phyloP scores from a whole-genome alignment of 805 yeast species.

The Scheffersomyces ergatensis region DNA sequence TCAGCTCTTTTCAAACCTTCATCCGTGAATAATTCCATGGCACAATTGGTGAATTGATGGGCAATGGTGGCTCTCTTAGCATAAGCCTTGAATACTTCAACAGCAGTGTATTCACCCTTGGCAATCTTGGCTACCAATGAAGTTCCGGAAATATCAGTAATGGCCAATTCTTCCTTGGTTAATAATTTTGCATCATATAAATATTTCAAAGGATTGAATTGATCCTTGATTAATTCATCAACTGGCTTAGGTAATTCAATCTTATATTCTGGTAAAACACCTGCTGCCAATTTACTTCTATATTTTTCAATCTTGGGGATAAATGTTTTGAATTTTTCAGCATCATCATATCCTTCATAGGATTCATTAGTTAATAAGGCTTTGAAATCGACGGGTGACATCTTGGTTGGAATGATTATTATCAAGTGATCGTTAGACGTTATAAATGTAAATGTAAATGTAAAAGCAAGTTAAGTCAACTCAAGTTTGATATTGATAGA shows the following conservation, averaged over 20 bases:
- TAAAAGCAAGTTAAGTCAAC: too few species aligned
- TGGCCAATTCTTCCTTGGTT: conserved; percentile 30
- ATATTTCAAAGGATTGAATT: conserved; percentile 36
- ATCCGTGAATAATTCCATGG: conserved; percentile 47
- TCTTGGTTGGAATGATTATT: neutral
- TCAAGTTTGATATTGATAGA: too few species aligned
- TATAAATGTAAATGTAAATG: too few species aligned
- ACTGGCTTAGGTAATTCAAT: conserved; percentile 30
- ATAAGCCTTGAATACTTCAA: conserved; percentile 39
- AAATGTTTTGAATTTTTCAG: conserved; percentile 20
- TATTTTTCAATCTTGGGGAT: conserved; percentile 45
- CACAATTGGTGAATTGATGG: conserved; percentile 45
- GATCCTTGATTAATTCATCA: conserved; percentile 25
- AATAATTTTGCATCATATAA: conserved; percentile 33
- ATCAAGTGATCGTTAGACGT: too few species aligned
- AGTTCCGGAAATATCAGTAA: conserved; percentile 35
- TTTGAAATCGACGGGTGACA: neutral
- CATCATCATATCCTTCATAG: conserved; percentile 3
- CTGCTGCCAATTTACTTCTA: conserved; percentile 26
- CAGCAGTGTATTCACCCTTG: conserved; percentile 30
- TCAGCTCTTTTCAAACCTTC: conserved; percentile 59
- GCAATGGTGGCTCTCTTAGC: conserved; percentile 41
- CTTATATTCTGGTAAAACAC: conserved; percentile 27
- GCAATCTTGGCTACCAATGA: conserved; percentile 27
- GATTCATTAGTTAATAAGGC: conserved; percentile 1